These are phyloP conservation scores for Chlorella sp. DNA, from an alignment of 139 green algal genomes.

Conservation along the genomic window DNA sequence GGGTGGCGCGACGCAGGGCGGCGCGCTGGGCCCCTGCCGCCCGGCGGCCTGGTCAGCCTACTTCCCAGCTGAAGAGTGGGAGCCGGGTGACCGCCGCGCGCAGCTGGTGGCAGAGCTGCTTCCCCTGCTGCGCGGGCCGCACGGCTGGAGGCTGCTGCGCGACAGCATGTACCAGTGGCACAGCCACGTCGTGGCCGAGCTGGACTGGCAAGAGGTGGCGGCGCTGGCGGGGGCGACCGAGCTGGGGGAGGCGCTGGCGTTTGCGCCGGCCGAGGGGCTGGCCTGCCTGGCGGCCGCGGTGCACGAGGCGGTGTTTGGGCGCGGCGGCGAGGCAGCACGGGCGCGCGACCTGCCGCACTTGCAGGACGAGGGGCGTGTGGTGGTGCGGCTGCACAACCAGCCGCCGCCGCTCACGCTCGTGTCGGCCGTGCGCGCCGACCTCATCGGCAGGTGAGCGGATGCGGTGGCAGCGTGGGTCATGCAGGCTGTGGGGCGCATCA, in stretches of 20 bases:
- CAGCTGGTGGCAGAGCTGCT: conserved; percentile 46
- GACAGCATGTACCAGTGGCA: not conserved
- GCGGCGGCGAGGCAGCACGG: not conserved
- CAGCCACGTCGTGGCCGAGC: not conserved
- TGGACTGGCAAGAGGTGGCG: conserved; percentile 48
- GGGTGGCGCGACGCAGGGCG: no score
- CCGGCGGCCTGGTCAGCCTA: conserved; percentile 46
- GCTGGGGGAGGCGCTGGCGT: conserved; percentile 54
- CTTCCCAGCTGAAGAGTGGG: conserved; percentile 38
- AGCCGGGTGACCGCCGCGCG: conserved; percentile 42
- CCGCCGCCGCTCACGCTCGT: conserved; percentile 48
- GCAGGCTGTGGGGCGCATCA: no score
- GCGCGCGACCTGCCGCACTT: conserved; percentile 11
- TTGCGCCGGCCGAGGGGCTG: conserved; percentile 59
- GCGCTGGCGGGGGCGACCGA: conserved; percentile 33
- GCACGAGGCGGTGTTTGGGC: conserved; percentile 48
- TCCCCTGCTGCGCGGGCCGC: conserved; percentile 1
- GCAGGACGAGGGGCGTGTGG: conserved; percentile 19
- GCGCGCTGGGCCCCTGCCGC: no score
- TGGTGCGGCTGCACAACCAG: conserved; percentile 56
- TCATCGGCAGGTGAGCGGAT: no score
- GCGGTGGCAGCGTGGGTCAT: no score
- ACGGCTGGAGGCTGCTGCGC: conserved; percentile 34
- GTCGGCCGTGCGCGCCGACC: conserved; percentile 16
- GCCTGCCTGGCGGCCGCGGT: conserved; percentile 56